Conservation (phyloP, 805 yeast genomes). For the Scheffersomyces lignosus region DNA sequence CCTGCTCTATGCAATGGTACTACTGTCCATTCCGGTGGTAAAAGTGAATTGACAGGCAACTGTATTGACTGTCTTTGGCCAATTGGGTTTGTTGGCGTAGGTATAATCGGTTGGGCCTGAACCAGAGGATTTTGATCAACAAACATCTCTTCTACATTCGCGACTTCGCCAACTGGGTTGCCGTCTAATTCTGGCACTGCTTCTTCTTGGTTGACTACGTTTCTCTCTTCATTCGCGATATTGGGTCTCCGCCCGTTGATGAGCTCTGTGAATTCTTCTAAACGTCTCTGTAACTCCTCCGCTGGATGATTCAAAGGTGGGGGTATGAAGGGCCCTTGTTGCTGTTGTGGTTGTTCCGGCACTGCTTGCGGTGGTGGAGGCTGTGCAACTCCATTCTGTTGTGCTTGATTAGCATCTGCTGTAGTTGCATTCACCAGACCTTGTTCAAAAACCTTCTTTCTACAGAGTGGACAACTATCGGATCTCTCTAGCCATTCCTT, state of each 20-base stretch:
- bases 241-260: neutral
- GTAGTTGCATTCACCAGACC: neutral
- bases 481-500: conserved; percentile 93
- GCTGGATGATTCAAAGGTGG: conserved; percentile 5
- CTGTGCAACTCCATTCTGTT: neutral
- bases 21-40: conserved; percentile 33
- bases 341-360: neutral
- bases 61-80: conserved; percentile 15
- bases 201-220: neutral
- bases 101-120: neutral
- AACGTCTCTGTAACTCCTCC: conserved; percentile 5
- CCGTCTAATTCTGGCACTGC: neutral
- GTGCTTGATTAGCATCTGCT: neutral
- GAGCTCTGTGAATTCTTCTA: conserved; percentile 3
- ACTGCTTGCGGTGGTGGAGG: neutral
- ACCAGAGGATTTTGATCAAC: neutral
- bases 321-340: neutral
- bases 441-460: conserved; percentile 56
- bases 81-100: conserved; percentile 3
- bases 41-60: conserved; percentile 23
- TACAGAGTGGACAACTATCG: conserved; percentile 90
- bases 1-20: conserved; percentile 20
- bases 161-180: neutral
- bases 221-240: neutral
- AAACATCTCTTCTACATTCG: neutral